These are phyloP conservation scores for Halophytophthora batemanensis DNA, from an alignment of 352 stramenopile genomes.

Conservation along the genomic window DNA sequence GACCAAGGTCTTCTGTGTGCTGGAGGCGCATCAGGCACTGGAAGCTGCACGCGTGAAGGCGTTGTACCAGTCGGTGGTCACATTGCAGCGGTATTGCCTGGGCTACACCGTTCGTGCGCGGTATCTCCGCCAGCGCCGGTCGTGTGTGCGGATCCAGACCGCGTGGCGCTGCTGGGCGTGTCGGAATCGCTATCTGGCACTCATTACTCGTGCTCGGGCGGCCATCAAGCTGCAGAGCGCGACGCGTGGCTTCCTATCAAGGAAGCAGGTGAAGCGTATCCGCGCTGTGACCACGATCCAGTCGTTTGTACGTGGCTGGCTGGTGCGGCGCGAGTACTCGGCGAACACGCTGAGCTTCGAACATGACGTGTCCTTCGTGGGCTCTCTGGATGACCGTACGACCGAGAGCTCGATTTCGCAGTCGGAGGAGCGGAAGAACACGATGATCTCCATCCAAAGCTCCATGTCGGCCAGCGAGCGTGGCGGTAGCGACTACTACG, in stretches of 20 bases:
- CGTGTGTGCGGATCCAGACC: conserved; percentile 50
- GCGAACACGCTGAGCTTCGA: conserved; percentile 80
- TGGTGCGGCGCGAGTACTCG: conserved; percentile 73
- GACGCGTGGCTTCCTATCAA: conserved; percentile 42
- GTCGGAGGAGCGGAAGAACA: conserved; percentile 46
- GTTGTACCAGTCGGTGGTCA: conserved; percentile 70
- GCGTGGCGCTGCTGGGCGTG: conserved; percentile 51
- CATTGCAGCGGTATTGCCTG: conserved; percentile 69
- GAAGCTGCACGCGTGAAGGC: conserved; percentile 58
- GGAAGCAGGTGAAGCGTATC: conserved; percentile 37
- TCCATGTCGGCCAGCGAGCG: conserved; percentile 58
- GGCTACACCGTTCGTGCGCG: conserved; percentile 47
- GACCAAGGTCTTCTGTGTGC: conserved; percentile 78
- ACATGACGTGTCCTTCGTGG: conserved; percentile 72
- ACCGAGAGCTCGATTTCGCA: conserved; percentile 47
- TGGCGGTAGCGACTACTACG: conserved; percentile 32
- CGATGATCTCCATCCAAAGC: conserved; percentile 50
- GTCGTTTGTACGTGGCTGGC: conserved; percentile 78
- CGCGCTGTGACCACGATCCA: conserved; percentile 63
- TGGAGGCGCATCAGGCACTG: conserved; percentile 63
- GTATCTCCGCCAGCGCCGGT: conserved; percentile 51
- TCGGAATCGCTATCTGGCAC: conserved; percentile 35
- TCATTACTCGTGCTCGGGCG: conserved; percentile 36
- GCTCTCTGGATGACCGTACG: conserved; percentile 50
- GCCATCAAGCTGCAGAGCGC: conserved; percentile 52